A percentile compares a stretch with the other conserved stretches of the same genome.
These are phyloP conservation scores for Phytophthora pini DNA, from an alignment of 352 stramenopile genomes.

Conservation along the genomic window DNA sequence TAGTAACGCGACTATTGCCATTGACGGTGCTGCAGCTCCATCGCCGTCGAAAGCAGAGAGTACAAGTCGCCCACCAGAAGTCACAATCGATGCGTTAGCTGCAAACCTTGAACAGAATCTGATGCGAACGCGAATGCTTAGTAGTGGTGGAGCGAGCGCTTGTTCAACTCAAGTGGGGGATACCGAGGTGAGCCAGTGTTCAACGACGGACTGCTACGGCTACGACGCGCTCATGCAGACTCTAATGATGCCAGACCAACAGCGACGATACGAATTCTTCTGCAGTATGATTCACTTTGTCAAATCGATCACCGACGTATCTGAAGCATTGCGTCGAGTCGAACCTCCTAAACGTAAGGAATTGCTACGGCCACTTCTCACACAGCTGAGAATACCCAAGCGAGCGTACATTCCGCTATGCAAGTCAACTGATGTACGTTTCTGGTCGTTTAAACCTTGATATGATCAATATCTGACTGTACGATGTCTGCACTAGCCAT, in stretches of 20 bases:
- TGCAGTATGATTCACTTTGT: constrained; percentile 83
- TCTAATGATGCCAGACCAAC: constrained; percentile 41
- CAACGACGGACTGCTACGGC: constrained; percentile 37
- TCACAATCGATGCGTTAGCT: constrained; percentile 23
- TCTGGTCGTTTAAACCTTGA: background rate
- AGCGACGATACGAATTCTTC: constrained; percentile 81
- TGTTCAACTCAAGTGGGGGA: constrained; percentile 32
- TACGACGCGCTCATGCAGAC: constrained; percentile 33
- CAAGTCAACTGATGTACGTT: constrained; percentile 77
- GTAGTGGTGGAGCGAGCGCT: constrained; percentile 28
- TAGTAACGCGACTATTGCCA: constrained; percentile 9
- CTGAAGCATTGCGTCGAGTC: constrained; percentile 69
- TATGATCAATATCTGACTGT: background rate
- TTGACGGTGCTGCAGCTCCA: constrained; percentile 13
- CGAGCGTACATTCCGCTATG: constrained; percentile 83
- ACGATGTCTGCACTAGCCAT: constrained; percentile 38
- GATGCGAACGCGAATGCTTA: constrained; percentile 35
- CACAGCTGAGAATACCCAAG: constrained; percentile 56
- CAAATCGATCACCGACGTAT: constrained; percentile 84
- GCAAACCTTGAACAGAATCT: constrained; percentile 15
- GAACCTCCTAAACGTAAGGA: constrained; percentile 74
- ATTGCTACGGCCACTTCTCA: constrained; percentile 52
- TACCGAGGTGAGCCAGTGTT: constrained; percentile 38
- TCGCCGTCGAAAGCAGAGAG: constrained; percentile 31
- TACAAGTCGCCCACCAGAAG: constrained; percentile 16